Evolutionary conservation across 345 rosid species (phyloP).

Genomic region (Lepidium sativum): DNA sequence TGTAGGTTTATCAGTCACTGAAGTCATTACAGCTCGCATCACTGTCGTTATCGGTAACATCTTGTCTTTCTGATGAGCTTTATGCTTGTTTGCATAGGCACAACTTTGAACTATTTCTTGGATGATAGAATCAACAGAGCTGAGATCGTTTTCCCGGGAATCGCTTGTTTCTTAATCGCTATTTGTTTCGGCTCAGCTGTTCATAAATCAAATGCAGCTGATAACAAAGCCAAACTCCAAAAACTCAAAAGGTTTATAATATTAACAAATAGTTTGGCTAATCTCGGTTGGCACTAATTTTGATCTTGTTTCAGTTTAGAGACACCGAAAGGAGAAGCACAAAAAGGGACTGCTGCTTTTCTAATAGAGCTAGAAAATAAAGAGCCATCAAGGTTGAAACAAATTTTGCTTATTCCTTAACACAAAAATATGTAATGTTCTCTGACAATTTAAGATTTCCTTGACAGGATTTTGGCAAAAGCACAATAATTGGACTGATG

Average conservation of each 20-base stretch:
- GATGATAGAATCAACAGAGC: constrained; percentile 64
- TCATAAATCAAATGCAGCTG: constrained; percentile 69
- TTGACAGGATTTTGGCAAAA: constrained; percentile 63
- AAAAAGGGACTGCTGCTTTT: background rate
- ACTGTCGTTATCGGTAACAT: constrained; percentile 70
- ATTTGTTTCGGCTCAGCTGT: constrained; percentile 79
- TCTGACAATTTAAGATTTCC: background rate
- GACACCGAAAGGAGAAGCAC: constrained; percentile 26
- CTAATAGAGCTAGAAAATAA: too few species aligned
- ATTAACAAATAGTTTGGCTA: background rate
- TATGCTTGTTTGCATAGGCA: constrained; percentile 26
- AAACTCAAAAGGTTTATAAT: background rate
- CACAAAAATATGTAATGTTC: too few species aligned
- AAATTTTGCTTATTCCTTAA: too few species aligned
- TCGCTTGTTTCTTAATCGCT: constrained; percentile 71
- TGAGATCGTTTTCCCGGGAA: constrained; percentile 76
- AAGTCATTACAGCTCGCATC: constrained; percentile 68
- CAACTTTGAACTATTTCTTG: constrained; percentile 80
- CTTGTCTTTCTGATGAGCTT: background rate
- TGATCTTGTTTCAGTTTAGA: constrained; percentile 35
- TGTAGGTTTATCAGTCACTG: constrained; percentile 80
- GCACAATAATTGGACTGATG: constrained; percentile 47
- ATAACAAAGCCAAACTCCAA: constrained; percentile 41
- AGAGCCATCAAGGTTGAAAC: too few species aligned
- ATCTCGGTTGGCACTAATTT: background rate